phyloP scores from a whole-genome alignment of 2,329 filamentous ascomycete species.

The Beauveria medogensis region DNA sequence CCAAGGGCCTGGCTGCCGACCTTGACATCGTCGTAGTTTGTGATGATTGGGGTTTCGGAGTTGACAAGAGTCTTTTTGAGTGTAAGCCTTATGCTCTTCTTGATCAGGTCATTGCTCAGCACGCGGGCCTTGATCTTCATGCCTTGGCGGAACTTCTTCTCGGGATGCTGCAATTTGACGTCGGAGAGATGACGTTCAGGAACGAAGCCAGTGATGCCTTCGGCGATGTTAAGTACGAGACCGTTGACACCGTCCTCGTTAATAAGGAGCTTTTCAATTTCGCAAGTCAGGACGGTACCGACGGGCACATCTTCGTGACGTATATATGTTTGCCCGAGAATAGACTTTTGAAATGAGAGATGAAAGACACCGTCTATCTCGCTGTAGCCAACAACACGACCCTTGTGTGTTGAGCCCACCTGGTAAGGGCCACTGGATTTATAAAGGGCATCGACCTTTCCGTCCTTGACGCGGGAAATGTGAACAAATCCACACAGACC shows the following conservation, averaged over 20 bases:
- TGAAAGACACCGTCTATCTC: slow-evolving; percentile 78
- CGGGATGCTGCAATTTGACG: slow-evolving; percentile 78
- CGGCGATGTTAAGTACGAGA: slow-evolving; percentile 73
- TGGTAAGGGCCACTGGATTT: slow-evolving; percentile 71
- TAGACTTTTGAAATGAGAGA: slow-evolving; percentile 70
- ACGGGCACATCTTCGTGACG: slow-evolving; percentile 84
- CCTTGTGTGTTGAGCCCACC: slow-evolving; percentile 68
- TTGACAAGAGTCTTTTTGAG: slow-evolving; percentile 93
- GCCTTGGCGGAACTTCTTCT: slow-evolving; percentile 91
- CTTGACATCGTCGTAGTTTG: slow-evolving; percentile 64
- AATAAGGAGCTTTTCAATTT: slow-evolving; percentile 76
- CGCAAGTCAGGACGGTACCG: slow-evolving; percentile 72
- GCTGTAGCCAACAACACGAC: slow-evolving; percentile 80
- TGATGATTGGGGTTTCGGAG: slow-evolving; percentile 73
- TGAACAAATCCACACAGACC: slow-evolving; percentile 84
- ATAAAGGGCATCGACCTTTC: slow-evolving; percentile 76
- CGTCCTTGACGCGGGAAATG: slow-evolving; percentile 85
- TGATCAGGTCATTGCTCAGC: slow-evolving; percentile 67
- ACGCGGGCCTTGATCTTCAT: slow-evolving; percentile 79
- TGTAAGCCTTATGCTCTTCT: slow-evolving; percentile 75
- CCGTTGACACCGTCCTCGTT: slow-evolving; percentile 71
- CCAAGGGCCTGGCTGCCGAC: slow-evolving; percentile 74
- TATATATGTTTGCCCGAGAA: slow-evolving; percentile 82
- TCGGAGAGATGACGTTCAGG: slow-evolving; percentile 85
- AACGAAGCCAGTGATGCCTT: slow-evolving; percentile 83